Base-by-base conservation (phyloP, 2,329 filamentous ascomycete genomes). In the Ceratocystis colombiana region DNA sequence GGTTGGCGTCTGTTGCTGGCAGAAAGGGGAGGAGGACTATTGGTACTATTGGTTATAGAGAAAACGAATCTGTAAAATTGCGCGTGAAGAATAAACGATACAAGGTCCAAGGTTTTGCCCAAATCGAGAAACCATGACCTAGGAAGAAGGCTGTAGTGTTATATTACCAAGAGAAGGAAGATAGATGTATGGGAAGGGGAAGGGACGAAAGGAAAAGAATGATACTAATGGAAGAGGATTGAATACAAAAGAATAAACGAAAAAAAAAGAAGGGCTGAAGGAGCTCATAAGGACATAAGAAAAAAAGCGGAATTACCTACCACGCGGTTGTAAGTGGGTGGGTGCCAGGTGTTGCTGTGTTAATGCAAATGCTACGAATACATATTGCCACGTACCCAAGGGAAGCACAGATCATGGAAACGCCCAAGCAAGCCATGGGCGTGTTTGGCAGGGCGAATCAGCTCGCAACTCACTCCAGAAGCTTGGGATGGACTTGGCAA, bases 391-490 rank as follows among this genome's bases (percentile, higher is more conserved):
- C 10, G 22, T 30, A 5, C 28, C 5, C 22, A 59, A 30, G 20
- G 5, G 3, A 15, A 59, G 55, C 55, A 59, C 28, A 33, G 55
- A 37, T 37, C 17, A 59, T 37, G 28, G 37, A 41, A 12, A 41
- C 37, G 12, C 10, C 37, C 10, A 37, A 8, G 25, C 12, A 55
- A n/a, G 5, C 25, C n/a, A 30, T 7, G 22, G 28, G 15, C 55
- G 5, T 59, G 28, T 5, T 59, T 37, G 55, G 33, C 55, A 59
- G 55, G 55, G 28, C 28, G 15, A 37, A 59, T 59, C 28, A 59
- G 37, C 25, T 37, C 1, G 55, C 28, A 33, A 59, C 48, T 53
- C 20, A 15, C 22, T 5, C 20, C 48, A 20, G n/a, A 41, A 41
- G 37, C 10, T 41, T 41, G 12, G 37, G 37, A 41, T 41, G 37